phyloP scores from a whole-genome alignment of 768 basidiomycete genomes.

The Mycena polygramma region DNA sequence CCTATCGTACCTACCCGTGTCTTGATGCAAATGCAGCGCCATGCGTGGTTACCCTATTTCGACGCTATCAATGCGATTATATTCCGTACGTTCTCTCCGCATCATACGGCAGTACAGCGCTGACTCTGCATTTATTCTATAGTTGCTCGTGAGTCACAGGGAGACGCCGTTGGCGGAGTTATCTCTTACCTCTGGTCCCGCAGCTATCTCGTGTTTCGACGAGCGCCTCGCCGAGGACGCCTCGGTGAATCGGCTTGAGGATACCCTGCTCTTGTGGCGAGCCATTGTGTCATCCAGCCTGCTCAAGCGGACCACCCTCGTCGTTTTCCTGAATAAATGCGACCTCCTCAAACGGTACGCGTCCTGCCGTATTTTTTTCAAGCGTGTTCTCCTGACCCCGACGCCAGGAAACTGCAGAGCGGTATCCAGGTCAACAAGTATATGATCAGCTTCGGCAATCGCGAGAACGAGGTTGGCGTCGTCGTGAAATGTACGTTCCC shows the following conservation, averaged over 20 bases:
- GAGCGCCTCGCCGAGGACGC: conserved; percentile 68
- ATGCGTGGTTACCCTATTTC: neutral
- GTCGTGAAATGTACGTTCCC: conserved; percentile 57
- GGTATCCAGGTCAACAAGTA: conserved; percentile 60
- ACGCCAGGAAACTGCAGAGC: conserved; percentile 46
- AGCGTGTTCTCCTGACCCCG: neutral
- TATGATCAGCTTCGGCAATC: conserved; percentile 45
- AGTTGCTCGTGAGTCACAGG: neutral
- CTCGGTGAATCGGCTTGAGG: conserved; percentile 76
- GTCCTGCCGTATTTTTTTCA: neutral
- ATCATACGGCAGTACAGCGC: neutral
- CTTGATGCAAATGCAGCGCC: neutral
- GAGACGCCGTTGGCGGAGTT: neutral
- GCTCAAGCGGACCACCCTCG: conserved; percentile 70
- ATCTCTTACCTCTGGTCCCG: neutral
- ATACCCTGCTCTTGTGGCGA: conserved; percentile 78
- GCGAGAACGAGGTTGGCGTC: conserved; percentile 58
- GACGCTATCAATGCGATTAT: neutral
- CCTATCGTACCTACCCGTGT: neutral
- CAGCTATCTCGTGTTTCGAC: conserved; percentile 61
- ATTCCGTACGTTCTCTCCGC: neutral
- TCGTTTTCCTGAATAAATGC: conserved; percentile 83
- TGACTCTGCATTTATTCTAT: neutral
- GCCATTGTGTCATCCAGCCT: conserved; percentile 71
- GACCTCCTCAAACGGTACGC: conserved; percentile 65